Base-by-base conservation (phyloP, 2,329 filamentous ascomycete species). In the Phialophora verrucosa region DNA sequence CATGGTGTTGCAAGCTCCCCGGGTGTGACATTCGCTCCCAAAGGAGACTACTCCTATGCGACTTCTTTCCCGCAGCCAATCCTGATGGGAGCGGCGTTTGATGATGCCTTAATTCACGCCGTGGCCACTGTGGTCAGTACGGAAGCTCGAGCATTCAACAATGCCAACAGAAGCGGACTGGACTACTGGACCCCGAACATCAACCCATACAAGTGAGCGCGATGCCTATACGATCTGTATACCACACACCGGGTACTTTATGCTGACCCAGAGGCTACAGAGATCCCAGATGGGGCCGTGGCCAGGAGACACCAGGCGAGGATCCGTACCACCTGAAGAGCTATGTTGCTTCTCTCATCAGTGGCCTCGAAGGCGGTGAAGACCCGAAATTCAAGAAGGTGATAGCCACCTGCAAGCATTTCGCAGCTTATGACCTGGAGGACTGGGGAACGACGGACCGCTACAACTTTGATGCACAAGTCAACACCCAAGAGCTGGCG, bases 151-250 rank as follows among this genome's bases (percentile, higher is more conserved):
- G 88, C 88, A 0, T 91, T 89, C 73, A 87, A 81, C 72, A 91
- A 91, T 70, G 82, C 75, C 7, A 85, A 84, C 3, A 78, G 82
- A 12, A 83, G 83, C 1, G 85, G 84, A 0, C 73, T 87, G 14
- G 83, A 88, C 73, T 88, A 82, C 73, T 90, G 86, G 84, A 88
- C 88, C 0, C 88, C 88, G 0, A 90, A 90, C 72, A 87, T 90
- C 75, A 90, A 90, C 71, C 82, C 85, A 0, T 90, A 85, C 77
- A 69, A 69, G 66, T 69, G 47, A 69, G 66, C 35, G 6, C 11
- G 4, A 17, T n/a, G n/a, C 29, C 25, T 29, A 20, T 35, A 32
- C 29, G 53, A 20, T 20, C 11, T 11, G 25, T 11, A 55, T 6
- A 14, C 38, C 38, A n/a, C 10, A 23, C 23, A 1, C 56, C 27